Conservation (phyloP, 2,329 filamentous ascomycete species). For the Helicocarpus griseus region DNA sequence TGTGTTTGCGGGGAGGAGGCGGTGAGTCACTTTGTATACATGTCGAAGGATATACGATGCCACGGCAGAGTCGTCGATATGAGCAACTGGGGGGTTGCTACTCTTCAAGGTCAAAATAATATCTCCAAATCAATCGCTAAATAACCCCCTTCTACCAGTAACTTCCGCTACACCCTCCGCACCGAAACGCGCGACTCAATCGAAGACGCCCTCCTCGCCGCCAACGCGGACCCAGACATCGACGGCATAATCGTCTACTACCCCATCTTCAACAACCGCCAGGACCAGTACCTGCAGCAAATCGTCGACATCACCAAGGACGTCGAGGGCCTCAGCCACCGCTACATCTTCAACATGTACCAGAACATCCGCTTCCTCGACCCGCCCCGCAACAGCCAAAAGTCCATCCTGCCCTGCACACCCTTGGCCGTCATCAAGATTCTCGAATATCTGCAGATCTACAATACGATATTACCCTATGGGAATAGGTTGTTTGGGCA, state of each 20-base stretch:
- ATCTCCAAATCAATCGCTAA: neutral
- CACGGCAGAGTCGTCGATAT: too few relatives aligned
- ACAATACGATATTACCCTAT: conserved; percentile 87
- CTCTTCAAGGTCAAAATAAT: conserved; percentile 5
- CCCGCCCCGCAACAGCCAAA: conserved; percentile 51
- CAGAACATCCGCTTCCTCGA: conserved; percentile 95
- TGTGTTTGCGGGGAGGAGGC: neutral
- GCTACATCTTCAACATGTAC: conserved; percentile 99
- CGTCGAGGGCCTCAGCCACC: conserved; percentile 88
- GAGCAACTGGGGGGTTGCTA: too few relatives aligned
- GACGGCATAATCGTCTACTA: conserved; percentile 98
- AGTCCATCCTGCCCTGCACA: conserved; percentile 91
- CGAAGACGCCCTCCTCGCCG: conserved; percentile 76
- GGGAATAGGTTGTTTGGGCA: conserved; percentile 89
- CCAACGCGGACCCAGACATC: conserved; percentile 67
- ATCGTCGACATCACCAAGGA: conserved; percentile 85
- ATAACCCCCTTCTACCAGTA: conserved; percentile 43
- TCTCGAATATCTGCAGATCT: conserved; percentile 87
- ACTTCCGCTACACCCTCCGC: conserved; percentile 80
- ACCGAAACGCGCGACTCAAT: conserved; percentile 77
- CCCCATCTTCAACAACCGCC: conserved; percentile 82
- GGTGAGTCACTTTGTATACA: conserved; percentile 1
- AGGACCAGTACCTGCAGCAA: conserved; percentile 94
- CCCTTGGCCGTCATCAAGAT: conserved; percentile 96
- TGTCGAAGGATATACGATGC: too few relatives aligned